These are phyloP conservation scores for Taxawa tesnikishii DNA, from an alignment of 2,329 filamentous ascomycete genomes.

Conservation along the genomic window DNA sequence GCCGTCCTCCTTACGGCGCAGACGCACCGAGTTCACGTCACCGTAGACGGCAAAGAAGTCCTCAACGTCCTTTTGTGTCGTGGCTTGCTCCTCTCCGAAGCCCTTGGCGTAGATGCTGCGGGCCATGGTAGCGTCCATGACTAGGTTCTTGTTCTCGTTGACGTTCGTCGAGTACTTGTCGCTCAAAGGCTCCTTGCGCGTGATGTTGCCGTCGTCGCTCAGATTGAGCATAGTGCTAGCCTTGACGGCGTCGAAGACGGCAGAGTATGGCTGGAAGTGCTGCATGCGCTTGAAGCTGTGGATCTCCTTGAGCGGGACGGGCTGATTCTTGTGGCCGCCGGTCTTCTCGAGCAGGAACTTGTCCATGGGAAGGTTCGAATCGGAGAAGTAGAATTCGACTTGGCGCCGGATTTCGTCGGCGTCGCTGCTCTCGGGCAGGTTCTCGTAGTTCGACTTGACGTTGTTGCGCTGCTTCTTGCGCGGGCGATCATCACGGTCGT, in stretches of 20 bases:
- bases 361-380: slow-evolving; percentile 80
- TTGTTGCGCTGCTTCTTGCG: slow-evolving; percentile 4
- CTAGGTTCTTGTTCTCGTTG: slow-evolving; percentile 41
- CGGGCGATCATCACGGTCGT: slow-evolving; percentile 1
- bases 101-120: slow-evolving; percentile 86
- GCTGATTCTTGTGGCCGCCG: slow-evolving; percentile 67
- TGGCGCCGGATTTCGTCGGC: slow-evolving; percentile 72
- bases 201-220: slow-evolving; percentile 59
- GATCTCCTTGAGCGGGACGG: slow-evolving; percentile 66
- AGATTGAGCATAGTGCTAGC: slow-evolving; percentile 63
- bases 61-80: slow-evolving; percentile 88
- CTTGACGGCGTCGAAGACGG: slow-evolving; percentile 72
- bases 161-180: slow-evolving; percentile 38
- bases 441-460: slow-evolving; percentile 17
- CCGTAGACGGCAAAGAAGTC: slow-evolving; percentile 78
- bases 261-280: slow-evolving; percentile 77
- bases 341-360: slow-evolving; percentile 73
- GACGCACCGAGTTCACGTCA: slow-evolving; percentile 67
- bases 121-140: slow-evolving; percentile 54
- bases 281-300: slow-evolving; percentile 92
- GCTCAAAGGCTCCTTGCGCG: slow-evolving; percentile 59
- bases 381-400: slow-evolving; percentile 95
- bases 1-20: slow-evolving; percentile 61
- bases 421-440: slow-evolving; percentile 61
- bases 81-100: slow-evolving; percentile 73